Evolutionary conservation across 805 yeast species (phyloP), one percentile per base, ranked within the genome.

Genomic region (Diddensiella transvaalensis): DNA sequence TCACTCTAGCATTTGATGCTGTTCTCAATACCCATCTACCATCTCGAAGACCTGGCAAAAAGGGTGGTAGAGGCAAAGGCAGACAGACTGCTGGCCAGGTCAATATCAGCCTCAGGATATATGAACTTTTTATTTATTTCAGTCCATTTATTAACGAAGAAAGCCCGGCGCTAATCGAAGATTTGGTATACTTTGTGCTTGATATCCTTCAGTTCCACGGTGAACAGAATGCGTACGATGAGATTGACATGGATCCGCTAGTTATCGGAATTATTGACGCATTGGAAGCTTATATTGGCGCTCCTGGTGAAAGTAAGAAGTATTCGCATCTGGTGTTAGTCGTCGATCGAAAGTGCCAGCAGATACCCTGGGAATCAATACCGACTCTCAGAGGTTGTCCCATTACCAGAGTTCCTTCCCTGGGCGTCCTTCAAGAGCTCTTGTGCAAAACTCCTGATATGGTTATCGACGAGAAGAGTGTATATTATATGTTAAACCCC

Each of bases 321-420:
- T 48, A 51, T 8, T 66, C 71, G 4, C 96, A 90, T 62, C 68
- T 83, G 0, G 80, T 91, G 1, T 67, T 93, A 42, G 69, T 93
- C 2, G 78, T 87, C 2, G 83, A 90, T 22, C 74, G 81, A 43
- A 66, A 69, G 4, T 82, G 95, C 54, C 77, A 78, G n/a, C 61
- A 64, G 17, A 71, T 93, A 26, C 99, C 99, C 0, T 93, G 98
- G 98, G 99, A 93, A 60, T 82, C 88, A 1, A 60, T 90, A 26
- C 75, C 80, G 0, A 73, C 75, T 39, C 62, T 90, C 47, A 64
- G 77, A 44, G 60, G 61, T 0, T 68, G 66, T 41, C 80, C 95
- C 0, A 75, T 85, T 0, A 78, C 95, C 0, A 70, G 98, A 54
- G 75, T 89, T 64, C 95, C 96, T 0, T 84, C 95, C 0, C 48